phyloP scores from a whole-genome alignment of 345 rosid species.

The Dipteronia dyeriana region DNA sequence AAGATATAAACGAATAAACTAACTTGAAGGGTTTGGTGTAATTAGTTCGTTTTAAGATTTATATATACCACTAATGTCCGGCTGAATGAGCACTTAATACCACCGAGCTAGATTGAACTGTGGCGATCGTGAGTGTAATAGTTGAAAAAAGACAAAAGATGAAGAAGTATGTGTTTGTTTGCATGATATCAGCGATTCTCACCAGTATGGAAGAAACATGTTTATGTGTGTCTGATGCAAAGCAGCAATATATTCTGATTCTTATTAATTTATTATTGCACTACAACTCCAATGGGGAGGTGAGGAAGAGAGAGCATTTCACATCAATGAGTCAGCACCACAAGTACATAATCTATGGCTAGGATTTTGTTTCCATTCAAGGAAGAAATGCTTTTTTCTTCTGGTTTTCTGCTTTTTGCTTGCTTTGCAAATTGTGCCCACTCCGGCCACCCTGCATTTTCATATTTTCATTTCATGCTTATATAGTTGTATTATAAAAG shows the following conservation, averaged over 20 bases:
- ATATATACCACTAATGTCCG: too few relatives aligned
- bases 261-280: conserved; percentile 5
- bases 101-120: too few relatives aligned
- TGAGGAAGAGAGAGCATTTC: conserved; percentile 15
- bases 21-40: too few relatives aligned
- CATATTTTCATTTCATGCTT: not conserved
- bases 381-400: conserved; percentile 28
- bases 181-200: conserved; percentile 19
- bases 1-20: too few relatives aligned
- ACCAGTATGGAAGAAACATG: not conserved
- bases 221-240: conserved; percentile 12
- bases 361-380: conserved; percentile 32
- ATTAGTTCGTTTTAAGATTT: too few relatives aligned
- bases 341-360: conserved; percentile 18
- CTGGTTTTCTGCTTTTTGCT: conserved; percentile 4
- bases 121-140: too few relatives aligned
- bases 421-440: not conserved
- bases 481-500: not conserved
- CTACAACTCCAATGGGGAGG: not conserved
- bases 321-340: conserved; percentile 31
- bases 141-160: too few relatives aligned
- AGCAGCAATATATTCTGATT: conserved; percentile 32
- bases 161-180: not conserved
- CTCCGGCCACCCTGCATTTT: not conserved
- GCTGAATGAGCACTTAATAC: too few relatives aligned